Base-by-base conservation (phyloP, 495 filamentous ascomycete genomes). In the Aspergillus leporis region DNA sequence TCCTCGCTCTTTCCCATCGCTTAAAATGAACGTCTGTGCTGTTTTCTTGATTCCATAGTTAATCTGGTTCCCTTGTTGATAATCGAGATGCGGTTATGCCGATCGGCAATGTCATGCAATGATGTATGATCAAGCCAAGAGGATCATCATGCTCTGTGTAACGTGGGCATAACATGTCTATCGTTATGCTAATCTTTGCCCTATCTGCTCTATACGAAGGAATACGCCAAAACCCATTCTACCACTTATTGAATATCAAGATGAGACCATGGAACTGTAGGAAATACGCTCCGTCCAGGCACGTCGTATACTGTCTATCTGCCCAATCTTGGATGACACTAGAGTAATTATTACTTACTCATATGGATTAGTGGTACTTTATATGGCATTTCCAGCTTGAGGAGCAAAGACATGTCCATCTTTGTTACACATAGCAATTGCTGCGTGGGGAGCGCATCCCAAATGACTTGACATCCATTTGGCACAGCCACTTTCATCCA, bases 41-140 rank as follows among this genome's bases (percentile, higher is more conserved):
- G 43, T 14, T 47, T 22, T 9, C 19, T 10, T 47, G 5, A 7
- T 47, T 3, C 10, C 16, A 47, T 10, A 47, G 18, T 10, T 8
- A 6, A 47, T 47, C 43, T 47, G 19, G 43, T 47, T 47, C 19
- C 43, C 43, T 47, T 8, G 43, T 23, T 47, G 18, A 47, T 47
- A 18, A 47, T 47, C 43, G 19, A 47, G 43, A 47, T 47, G 19
- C 16, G 21, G 13, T 47, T 22, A 21, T 47, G 43, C 43, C 43
- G 43, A 47, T 47, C 43, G 19, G 43, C 23, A 47, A 21, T 23
- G 43, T 47, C 43, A 47, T 23, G 43, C 18, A n/a, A 47, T 47
- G 43, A 22, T 47, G 16, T 19, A 47, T 21, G 19, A 47, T 47
- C 18, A 47, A 47, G 43, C 43, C 43, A 47, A 47, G 19, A 22